phyloP scores from a whole-genome alignment of 192 early-diverging fungal species.

The Neocallimastix lanati region DNA sequence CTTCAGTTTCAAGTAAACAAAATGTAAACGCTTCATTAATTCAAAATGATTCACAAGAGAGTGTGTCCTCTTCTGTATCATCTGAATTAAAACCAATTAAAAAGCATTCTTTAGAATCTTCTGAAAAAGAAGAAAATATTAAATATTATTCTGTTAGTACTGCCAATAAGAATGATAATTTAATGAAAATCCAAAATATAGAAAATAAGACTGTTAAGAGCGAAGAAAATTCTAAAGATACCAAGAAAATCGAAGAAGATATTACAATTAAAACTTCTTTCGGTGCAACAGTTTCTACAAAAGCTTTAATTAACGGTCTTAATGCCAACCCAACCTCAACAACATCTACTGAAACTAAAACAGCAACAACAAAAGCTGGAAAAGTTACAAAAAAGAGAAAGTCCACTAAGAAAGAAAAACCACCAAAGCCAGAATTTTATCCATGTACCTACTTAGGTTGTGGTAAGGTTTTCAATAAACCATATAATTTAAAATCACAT shows the following conservation, averaged over 20 bases:
- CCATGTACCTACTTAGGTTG: constrained; percentile 13
- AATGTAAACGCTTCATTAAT: neutral
- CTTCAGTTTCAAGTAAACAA: neutral
- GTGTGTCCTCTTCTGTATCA: neutral
- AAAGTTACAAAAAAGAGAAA: neutral
- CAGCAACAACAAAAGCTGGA: neutral
- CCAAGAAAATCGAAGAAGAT: neutral
- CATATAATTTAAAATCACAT: constrained; percentile 22
- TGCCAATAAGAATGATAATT: neutral
- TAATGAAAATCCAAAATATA: neutral
- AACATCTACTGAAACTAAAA: neutral
- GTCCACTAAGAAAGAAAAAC: neutral
- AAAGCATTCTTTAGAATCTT: neutral
- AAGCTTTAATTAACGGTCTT: neutral
- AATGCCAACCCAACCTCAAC: neutral
- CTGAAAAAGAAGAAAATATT: neutral
- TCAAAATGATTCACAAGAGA: neutral
- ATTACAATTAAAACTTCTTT: neutral
- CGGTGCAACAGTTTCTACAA: neutral
- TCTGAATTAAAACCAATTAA: neutral
- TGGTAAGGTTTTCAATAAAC: constrained; percentile 16
- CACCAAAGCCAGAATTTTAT: neutral
- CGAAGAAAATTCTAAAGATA: neutral
- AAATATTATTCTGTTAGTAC: neutral
- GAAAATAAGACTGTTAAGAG: neutral